These are phyloP conservation scores for Bathelium albidoporum DNA, from an alignment of 495 filamentous ascomycete genomes.

Conservation along the genomic window DNA sequence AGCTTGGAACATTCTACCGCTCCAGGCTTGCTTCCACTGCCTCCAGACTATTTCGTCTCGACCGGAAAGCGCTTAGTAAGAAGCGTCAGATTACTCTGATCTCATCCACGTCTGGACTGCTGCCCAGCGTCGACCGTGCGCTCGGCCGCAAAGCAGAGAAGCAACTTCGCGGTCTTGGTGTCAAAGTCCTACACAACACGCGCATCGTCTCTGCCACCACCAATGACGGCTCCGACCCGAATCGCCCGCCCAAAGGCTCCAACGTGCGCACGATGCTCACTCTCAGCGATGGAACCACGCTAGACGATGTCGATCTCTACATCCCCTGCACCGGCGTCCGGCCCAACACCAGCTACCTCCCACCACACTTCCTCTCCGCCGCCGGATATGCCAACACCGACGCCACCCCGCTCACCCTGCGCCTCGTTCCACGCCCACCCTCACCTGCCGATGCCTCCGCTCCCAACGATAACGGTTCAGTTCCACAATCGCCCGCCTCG, in stretches of 20 bases:
- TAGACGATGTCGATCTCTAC: constrained; percentile 19
- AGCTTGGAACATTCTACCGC: constrained; percentile 18
- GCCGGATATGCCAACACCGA: constrained; percentile 19
- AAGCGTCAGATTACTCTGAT: constrained; percentile 18
- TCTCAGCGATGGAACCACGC: constrained; percentile 19
- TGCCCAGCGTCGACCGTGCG: constrained; percentile 7
- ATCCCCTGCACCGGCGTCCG: constrained; percentile 21
- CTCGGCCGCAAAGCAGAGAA: constrained; percentile 15
- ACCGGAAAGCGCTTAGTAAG: neutral
- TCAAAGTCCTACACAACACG: constrained; percentile 18
- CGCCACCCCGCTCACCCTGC: constrained; percentile 8
- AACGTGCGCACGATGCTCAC: neutral
- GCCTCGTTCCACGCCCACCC: constrained; percentile 7
- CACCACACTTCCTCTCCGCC: constrained; percentile 14
- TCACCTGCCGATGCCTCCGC: neutral
- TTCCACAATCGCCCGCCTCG: neutral
- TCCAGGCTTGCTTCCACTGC: neutral
- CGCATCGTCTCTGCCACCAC: constrained; percentile 10
- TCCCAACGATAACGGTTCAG: neutral
- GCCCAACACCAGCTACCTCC: constrained; percentile 23
- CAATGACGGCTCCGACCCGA: constrained; percentile 9
- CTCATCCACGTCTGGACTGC: constrained; percentile 13
- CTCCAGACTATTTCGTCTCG: neutral
- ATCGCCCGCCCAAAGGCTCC: neutral
- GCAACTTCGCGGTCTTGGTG: constrained; percentile 17